phyloP scores from a whole-genome alignment of 371 early-diverging fungal genomes.

The Mucor indicus region DNA sequence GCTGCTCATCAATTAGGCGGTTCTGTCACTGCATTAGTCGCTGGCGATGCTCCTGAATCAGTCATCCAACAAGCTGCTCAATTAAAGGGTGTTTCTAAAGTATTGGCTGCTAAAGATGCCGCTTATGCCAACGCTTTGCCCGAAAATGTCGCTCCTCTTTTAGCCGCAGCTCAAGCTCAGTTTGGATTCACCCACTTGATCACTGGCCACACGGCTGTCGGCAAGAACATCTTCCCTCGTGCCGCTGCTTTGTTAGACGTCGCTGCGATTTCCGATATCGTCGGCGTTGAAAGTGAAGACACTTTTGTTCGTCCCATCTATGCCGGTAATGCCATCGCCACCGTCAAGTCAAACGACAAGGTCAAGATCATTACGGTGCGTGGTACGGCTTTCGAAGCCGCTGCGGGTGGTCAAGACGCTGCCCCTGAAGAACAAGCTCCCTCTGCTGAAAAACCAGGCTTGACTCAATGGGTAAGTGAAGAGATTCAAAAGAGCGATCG shows the following conservation, averaged over 20 bases:
- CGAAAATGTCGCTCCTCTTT: conserved; percentile 78
- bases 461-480: conserved; percentile 85
- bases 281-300: conserved; percentile 72
- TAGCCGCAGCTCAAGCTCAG: conserved; percentile 72
- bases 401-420: conserved; percentile 50
- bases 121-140: conserved; percentile 79
- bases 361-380: conserved; percentile 92
- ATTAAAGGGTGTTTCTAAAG: conserved; percentile 77
- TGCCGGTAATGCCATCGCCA: conserved; percentile 97
- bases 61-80: conserved; percentile 72
- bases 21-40: conserved; percentile 85
- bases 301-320: conserved; percentile 97
- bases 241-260: conserved; percentile 92
- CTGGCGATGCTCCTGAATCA: conserved; percentile 73
- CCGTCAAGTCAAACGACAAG: conserved; percentile 84
- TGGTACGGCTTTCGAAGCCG: conserved; percentile 86
- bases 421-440: conserved; percentile 65
- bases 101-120: conserved; percentile 79
- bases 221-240: conserved; percentile 93
- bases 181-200: conserved; percentile 82
- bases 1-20: conserved; percentile 84
- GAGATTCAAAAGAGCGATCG: conserved; percentile 93
- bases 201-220: conserved; percentile 85
- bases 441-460: conserved; percentile 53
- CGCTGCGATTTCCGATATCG: conserved; percentile 89